These are phyloP conservation scores for Neocucurbitaria cava DNA, from an alignment of 2,329 filamentous ascomycete species.

Conservation along the genomic window DNA sequence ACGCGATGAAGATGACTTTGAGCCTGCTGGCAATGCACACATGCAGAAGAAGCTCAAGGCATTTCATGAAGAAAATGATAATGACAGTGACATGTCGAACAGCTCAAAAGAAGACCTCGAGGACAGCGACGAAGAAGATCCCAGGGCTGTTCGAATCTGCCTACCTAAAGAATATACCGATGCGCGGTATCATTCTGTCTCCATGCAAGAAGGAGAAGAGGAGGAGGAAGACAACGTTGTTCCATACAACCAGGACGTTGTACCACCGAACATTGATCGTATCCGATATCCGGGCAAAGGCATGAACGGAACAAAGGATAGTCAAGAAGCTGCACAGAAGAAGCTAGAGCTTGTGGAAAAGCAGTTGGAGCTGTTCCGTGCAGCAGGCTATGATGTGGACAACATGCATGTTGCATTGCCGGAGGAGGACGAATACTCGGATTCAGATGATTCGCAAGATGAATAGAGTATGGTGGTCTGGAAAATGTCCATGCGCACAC, in stretches of 20 bases:
- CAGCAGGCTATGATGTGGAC: neutral
- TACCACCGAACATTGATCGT: neutral
- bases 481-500: neutral
- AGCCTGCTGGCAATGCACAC: neutral
- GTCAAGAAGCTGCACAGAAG: neutral
- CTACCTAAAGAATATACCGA: constrained; percentile 3
- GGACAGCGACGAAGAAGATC: neutral
- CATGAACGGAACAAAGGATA: constrained; percentile 1
- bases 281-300: neutral
- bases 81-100: neutral
- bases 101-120: neutral
- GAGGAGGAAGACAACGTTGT: neutral
- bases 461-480: neutral
- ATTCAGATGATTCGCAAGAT: neutral
- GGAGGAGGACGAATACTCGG: neutral
- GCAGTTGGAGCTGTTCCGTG: neutral
- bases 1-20: neutral
- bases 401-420: neutral
- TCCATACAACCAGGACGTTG: neutral
- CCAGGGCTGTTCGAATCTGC: neutral
- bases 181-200: neutral
- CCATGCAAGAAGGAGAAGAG: neutral
- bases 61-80: neutral
- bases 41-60: neutral
- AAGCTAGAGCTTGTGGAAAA: constrained; percentile 1